Base-by-base conservation (phyloP, 176 grass and related monocot species). In the Tuctoria greenei region DNA sequence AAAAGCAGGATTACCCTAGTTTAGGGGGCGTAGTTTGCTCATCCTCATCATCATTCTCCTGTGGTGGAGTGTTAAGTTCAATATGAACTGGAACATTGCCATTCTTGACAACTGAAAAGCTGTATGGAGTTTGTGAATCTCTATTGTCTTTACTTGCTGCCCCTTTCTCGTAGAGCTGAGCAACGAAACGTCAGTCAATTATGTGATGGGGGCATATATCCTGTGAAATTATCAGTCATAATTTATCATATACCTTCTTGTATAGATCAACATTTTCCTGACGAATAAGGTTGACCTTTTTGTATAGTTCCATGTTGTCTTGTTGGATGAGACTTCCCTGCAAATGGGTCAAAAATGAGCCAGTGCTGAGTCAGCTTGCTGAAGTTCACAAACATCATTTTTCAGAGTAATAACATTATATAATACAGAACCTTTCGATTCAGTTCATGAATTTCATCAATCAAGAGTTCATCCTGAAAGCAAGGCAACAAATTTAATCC, bases 401-500 rank as follows among this genome's bases (percentile, higher is more conserved):
- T 83, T 75, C 27, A 6, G 10, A 67, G 17, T 58, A 6, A 17
- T 40, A 28, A 34, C 24, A 66, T 1, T 55, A 75, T 59, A 4
- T 59, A 4, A 59, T 38, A 63, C 43, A 21, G 3, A 81, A 96
- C 93, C 93, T 96, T 86, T 14, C 12, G 69, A 88, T 88, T 80
- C 26, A 93, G 84, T 80, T 96, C 85, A 24, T 93, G 93, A 78
- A 96, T 93, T 83, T 90, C 82, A 26, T 93, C 82, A 77, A 93
- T 62, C 44, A 90, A 62, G 64, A 84, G 18, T 81, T 93, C 87
- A 16, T 96, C 93, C 93, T 96, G 77, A 78, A 85, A 88, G 55
- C 12, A 38, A n/a, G n/a, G n/a, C n/a, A n/a, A 76, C 1, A 38
- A 78, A 55, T 10, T 0, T 74, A 43, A 39, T 40, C 18, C 7